Evolutionary conservation across 306 rosid genomes (phyloP), one percentile per base, ranked within the genome.

Genomic region (Vigna angularis): DNA sequence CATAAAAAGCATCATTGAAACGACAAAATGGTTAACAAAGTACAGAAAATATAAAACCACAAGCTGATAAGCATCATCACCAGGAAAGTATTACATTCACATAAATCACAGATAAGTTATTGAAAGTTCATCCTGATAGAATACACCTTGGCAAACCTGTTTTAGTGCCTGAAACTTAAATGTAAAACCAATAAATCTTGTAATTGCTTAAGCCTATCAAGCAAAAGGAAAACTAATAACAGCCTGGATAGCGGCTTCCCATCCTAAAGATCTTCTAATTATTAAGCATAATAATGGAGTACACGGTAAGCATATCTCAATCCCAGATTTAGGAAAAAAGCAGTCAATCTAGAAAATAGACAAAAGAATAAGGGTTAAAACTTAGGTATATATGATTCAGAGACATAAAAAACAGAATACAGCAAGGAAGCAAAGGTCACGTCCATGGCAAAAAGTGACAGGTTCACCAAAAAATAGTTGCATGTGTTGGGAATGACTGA

Each of bases 11-110:
- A 69, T 59, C 55, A 13, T 10, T 44, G 47, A 22, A 45, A 22
- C 62, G 36, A 38, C 66, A 12, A 42, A 30, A 48, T 5, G 56
- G 34, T 22, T 47, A 49, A 5, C n/a, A 26, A 26, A 61, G 44
- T 20, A 83, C 15, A 22, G 15, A 15, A n/a, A 10, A 68, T 48
- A 28, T 15, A 36, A 72, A 77, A 53, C 64, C 36, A 66, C 6
- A 67, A 32, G 17, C 72, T n/a, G 13, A 40, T n/a, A 70, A 65
- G 13, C 66, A 78, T 50, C 47, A 13, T 50, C 47, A 9, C 67
- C 22, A 71, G 30, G 30, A 66, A 73, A 57, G 16, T 17, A 48
- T 4, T 53, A 65, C 47, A 77, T 28, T 16, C n/a, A 73, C 57
- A 30, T 14, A 30, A 58, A 72, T 58, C 66, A 56, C 44, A 61